Base-by-base conservation (phyloP, 495 filamentous ascomycete genomes). In the Podospora pseudopauciseta region DNA sequence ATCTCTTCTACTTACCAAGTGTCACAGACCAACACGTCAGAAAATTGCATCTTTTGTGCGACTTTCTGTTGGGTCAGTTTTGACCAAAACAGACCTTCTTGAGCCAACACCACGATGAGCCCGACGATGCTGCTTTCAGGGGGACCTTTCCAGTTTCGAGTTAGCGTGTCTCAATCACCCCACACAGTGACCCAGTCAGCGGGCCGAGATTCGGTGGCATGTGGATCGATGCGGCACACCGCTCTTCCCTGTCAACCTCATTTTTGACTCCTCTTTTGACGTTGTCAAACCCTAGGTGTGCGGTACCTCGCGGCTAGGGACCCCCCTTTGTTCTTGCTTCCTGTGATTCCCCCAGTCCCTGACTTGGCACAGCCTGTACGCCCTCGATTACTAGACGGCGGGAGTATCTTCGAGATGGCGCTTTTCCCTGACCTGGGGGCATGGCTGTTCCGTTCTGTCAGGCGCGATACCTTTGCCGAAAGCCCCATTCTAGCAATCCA, bases 371-470 rank as follows among this genome's bases (percentile, higher is more conserved):
- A 61, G 26, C 30, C 5, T 30, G 5, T 61, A 16, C n/a, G 26
- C 26, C 59, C 30, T 32, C 26, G 23, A 61, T 30, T 30, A 13
- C 18, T 30, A 28, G 26, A 18, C 30, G 15, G 26, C 30, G 59
- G 55, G 56, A 58, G 56, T 20, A 32, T 26, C 6, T 19, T 49
- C 28, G 74, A 74, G 74, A 72, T 66, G n/a, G n/a, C 9, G 26
- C 67, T 74, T 56, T 67, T 75, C 26, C 70, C 70, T 6, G 74
- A 74, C 56, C 63, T 74, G 28, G 68, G 70, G 1, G 67, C 67
- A 7, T 75, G 75, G 75, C 70, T 76, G 19, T 49, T 75, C 49
- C 72, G 74, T 5, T 72, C 71, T 5, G 70, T 69, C 27, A 69
- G 70, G n/a, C 66, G 72, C 34, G 71, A 74, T 5, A 60, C 62